Percentiles rank a stretch among this genome's conserved stretches.
Conservation (phyloP, 2,329 filamentous ascomycete genomes). For the Purpureocillium lavendulum region DNA sequence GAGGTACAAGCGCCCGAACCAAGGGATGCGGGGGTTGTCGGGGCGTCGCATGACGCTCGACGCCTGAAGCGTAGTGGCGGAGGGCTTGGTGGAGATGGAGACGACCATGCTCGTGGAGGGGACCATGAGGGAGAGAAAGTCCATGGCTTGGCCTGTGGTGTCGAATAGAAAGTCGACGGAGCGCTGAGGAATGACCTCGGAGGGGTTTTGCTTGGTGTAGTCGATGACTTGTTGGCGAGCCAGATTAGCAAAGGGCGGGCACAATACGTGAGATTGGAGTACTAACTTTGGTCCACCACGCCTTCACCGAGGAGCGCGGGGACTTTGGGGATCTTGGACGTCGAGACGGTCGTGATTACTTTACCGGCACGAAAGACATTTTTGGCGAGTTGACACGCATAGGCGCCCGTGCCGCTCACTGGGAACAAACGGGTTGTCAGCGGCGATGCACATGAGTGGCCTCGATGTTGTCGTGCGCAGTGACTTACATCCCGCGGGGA, state of each 20-base stretch:
- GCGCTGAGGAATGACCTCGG: conserved; percentile 18
- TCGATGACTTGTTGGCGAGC: conserved; percentile 11
- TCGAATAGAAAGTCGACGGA: conserved; percentile 35
- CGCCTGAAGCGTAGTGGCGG: conserved; percentile 23
- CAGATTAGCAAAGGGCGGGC: neutral
- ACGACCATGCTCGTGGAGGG: conserved; percentile 23
- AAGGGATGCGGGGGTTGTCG: conserved; percentile 16
- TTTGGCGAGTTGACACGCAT: conserved; percentile 32
- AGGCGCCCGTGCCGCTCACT: conserved; percentile 16
- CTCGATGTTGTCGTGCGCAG: too few species aligned
- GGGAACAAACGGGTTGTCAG: neutral
- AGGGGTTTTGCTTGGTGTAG: conserved; percentile 12
- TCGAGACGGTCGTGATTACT: conserved; percentile 36
- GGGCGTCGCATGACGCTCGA: conserved; percentile 17
- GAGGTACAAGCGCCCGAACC: conserved; percentile 13
- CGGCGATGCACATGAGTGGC: neutral
- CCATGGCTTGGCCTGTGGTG: conserved; percentile 25
- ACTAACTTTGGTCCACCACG: conserved; percentile 24
- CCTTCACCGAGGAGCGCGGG: conserved; percentile 26
- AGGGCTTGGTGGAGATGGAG: conserved; percentile 25
- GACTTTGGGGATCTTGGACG: conserved; percentile 28
- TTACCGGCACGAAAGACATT: conserved; percentile 32
- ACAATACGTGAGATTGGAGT: neutral
- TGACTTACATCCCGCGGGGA: conserved; percentile 14
- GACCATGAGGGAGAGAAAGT: conserved; percentile 25